Conservation (phyloP, 371 early-diverging fungal species). For the Catenaria anguillulae region DNA sequence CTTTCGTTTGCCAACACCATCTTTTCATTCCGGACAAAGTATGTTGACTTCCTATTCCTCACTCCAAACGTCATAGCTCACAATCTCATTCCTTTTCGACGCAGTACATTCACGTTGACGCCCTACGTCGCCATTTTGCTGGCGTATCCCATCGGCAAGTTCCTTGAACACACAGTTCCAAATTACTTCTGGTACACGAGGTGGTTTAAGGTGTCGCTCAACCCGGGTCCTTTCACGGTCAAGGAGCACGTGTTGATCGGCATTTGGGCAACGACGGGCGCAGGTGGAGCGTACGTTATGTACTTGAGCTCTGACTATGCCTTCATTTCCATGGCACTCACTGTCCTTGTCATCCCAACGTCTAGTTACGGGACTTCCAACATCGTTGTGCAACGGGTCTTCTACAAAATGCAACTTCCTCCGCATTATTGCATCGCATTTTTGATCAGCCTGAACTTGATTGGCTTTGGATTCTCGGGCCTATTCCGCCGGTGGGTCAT, state of each 20-base stretch:
- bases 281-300: not conserved
- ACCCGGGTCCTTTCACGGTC: constrained; percentile 36
- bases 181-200: constrained; percentile 15
- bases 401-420: constrained; percentile 37
- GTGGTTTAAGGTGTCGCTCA: too few species aligned
- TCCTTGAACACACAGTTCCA: constrained; percentile 44
- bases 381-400: constrained; percentile 35
- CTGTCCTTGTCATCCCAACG: too few species aligned
- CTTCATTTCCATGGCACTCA: too few species aligned
- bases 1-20: constrained; percentile 60
- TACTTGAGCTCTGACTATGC: too few species aligned
- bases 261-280: constrained; percentile 16
- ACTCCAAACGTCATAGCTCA: too few species aligned
- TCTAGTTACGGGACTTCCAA: constrained; percentile 23
- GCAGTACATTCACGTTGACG: too few species aligned
- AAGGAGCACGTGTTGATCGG: constrained; percentile 34
- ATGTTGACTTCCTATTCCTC: constrained; percentile 23
- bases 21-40: constrained; percentile 53
- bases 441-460: constrained; percentile 51
- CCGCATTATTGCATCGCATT: constrained; percentile 40
- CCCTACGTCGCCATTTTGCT: constrained; percentile 45
- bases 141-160: constrained; percentile 44
- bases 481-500: constrained; percentile 55
- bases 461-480: constrained; percentile 76
- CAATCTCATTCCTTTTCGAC: too few species aligned